These are phyloP conservation scores for Colletotrichum siamense DNA, from an alignment of 2,329 filamentous ascomycete genomes.

Conservation along the genomic window DNA sequence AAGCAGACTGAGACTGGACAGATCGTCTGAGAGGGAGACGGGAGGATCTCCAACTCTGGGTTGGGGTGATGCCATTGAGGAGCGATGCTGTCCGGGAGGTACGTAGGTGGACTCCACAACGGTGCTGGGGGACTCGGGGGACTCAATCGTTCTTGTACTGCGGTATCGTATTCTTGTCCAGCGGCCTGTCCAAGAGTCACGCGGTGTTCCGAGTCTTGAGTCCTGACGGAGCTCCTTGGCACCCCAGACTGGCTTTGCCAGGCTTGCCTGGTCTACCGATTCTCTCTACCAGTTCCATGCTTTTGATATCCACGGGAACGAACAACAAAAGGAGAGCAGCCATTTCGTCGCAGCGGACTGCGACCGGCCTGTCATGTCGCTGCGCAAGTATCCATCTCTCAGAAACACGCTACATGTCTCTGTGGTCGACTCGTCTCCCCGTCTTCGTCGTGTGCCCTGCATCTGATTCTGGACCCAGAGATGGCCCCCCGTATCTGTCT, in stretches of 20 bases:
- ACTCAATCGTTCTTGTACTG: neutral
- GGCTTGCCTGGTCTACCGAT: neutral
- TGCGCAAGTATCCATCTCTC: neutral
- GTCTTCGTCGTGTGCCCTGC: neutral
- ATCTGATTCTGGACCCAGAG: neutral
- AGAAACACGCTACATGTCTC: neutral
- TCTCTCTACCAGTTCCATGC: neutral
- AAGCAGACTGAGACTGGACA: conserved; percentile 1
- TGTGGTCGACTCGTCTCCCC: neutral
- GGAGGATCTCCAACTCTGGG: conserved; percentile 5
- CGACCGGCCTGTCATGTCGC: neutral
- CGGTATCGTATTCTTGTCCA: neutral
- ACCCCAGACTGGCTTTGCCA: neutral
- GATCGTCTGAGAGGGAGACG: conserved; percentile 7
- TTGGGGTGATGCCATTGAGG: conserved; percentile 14
- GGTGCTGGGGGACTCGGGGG: neutral
- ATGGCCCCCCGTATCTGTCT: neutral
- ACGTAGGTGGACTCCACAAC: conserved; percentile 9
- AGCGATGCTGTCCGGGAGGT: conserved; percentile 4
- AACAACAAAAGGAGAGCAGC: neutral
- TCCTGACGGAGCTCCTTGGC: neutral
- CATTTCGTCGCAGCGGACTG: neutral
- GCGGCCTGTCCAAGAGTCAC: neutral
- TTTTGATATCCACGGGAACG: neutral
- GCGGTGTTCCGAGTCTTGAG: neutral